Evolutionary conservation across 2,329 filamentous ascomycete genomes (phyloP).

Genomic region (Colletotrichum plurivorum): DNA sequence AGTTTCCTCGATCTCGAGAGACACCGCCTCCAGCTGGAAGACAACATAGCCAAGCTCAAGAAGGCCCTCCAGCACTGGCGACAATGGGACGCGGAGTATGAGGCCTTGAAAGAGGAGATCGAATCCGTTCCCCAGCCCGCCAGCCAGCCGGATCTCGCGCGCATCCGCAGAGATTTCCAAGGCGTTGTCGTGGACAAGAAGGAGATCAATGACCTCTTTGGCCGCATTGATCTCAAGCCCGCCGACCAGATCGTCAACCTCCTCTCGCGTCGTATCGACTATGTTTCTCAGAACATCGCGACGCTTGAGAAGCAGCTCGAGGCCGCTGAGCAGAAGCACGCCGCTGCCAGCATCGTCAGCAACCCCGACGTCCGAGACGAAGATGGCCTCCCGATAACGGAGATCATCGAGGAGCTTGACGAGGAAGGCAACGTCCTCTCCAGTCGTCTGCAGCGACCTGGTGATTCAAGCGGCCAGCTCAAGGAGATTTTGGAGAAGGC

Average conservation of each 20-base stretch:
- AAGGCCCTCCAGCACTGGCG: conserved; percentile 90
- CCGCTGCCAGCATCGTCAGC: conserved; percentile 71
- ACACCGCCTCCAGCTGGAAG: conserved; percentile 82
- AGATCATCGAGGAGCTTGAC: conserved; percentile 93
- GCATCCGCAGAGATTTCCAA: conserved; percentile 71
- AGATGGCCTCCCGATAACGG: conserved; percentile 83
- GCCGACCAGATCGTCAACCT: conserved; percentile 76
- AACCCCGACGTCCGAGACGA: conserved; percentile 75
- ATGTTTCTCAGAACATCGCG: conserved; percentile 85
- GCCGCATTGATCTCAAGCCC: conserved; percentile 60
- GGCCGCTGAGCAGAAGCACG: conserved; percentile 77
- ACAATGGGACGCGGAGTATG: conserved; percentile 92
- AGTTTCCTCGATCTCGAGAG: conserved; percentile 79
- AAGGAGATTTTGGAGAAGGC: conserved; percentile 82
- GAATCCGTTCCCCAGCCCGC: conserved; percentile 65
- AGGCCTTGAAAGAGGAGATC: conserved; percentile 88
- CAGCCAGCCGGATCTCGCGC: conserved; percentile 67
- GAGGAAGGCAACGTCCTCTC: conserved; percentile 89
- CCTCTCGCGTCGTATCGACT: conserved; percentile 85
- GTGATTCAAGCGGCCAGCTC: conserved; percentile 76
- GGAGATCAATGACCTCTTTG: conserved; percentile 67
- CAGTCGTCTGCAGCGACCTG: conserved; percentile 75
- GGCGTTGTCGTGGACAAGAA: conserved; percentile 74
- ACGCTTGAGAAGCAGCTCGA: conserved; percentile 82
- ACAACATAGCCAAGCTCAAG: conserved; percentile 80